Conservation (phyloP, 179 eudicot species). For the Gypsophila paniculata region DNA sequence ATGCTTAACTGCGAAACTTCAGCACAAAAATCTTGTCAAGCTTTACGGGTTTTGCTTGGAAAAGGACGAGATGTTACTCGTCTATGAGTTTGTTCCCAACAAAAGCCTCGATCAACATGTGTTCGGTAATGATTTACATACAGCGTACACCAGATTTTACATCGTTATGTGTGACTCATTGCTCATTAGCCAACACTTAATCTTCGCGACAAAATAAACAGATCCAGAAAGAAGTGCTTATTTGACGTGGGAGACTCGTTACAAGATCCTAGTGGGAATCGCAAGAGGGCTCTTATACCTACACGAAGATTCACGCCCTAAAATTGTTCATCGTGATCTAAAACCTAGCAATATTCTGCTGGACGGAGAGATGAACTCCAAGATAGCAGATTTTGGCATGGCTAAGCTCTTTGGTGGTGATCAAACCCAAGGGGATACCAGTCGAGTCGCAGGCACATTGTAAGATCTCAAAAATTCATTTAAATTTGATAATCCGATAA, state of each 20-base stretch:
- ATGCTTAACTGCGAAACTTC: conserved; percentile 23
- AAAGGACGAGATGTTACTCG: conserved; percentile 33
- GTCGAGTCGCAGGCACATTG: conserved; percentile 41
- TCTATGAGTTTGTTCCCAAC: conserved; percentile 42
- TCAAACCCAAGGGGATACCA: conserved; percentile 29
- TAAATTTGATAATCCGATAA: too few species aligned
- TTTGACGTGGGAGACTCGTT: conserved; percentile 24
- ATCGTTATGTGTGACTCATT: neutral
- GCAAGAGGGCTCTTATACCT: conserved; percentile 26
- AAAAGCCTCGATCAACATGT: conserved; percentile 37
- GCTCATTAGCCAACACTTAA: neutral
- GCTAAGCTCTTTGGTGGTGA: conserved; percentile 27
- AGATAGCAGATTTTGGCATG: conserved; percentile 32
- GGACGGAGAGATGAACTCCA: conserved; percentile 23
- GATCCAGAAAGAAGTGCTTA: conserved; percentile 9
- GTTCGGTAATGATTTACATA: conserved; percentile 26
- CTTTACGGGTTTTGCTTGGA: conserved; percentile 26
- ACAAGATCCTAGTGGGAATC: conserved; percentile 21
- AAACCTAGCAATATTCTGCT: conserved; percentile 27
- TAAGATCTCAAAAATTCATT: conserved; percentile 23
- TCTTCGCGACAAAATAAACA: neutral
- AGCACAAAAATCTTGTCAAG: conserved; percentile 24
- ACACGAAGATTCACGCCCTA: conserved; percentile 26
- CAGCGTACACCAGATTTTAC: neutral
- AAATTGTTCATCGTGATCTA: conserved; percentile 25